Evolutionary conservation across 176 grass and related monocot species (phyloP), one percentile per base, ranked within the genome.

Genomic region (Phyllostachys edulis): DNA sequence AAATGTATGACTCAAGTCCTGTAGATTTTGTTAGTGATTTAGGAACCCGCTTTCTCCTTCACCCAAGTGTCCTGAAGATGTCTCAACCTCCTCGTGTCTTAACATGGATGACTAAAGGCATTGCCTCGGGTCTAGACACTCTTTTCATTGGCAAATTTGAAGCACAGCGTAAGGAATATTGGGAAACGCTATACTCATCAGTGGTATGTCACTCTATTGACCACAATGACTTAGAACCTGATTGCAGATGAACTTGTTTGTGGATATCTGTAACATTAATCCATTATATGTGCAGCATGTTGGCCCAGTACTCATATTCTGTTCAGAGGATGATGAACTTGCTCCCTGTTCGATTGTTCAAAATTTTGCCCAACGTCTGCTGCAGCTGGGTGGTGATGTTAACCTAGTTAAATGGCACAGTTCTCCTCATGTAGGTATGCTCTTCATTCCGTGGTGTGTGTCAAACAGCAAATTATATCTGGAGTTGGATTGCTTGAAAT

Each of bases 21-120:
- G 91, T 98, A 26, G 96, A 98, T 91, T 98, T 98, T 73, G 91
- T 90, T n/a, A 98, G 93, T 85, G 93, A 98, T 71, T 69, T 92
- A 37, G 96, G 96, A 80, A 92, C 96, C 65, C 89, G 91, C 34
- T 98, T 98, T 87, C 47, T 98, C 62, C 92, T 98, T 73, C 77
- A 98, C 84, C 93, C 96, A 79, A 92, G 86, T 92, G 87, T 98
- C 67, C 84, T 98, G 47, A 95, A 95, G 77, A 90, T 90, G 79
- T 85, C 89, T 56, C 71, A 91, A 71, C 96, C 96, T 65, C 96
- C 96, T 69, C 94, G 93, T 86, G 74, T 92, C 65, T 63, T 95
- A 63, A 90, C 89, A 77, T 98, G 96, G 96, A 90, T 90, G 77
- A 88, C 87, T 42, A 93, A 84, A 69, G 91, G 83, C 46, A 20